Base-by-base conservation (phyloP, 805 yeast genomes). In the Crinitomyces ghanaensis region DNA sequence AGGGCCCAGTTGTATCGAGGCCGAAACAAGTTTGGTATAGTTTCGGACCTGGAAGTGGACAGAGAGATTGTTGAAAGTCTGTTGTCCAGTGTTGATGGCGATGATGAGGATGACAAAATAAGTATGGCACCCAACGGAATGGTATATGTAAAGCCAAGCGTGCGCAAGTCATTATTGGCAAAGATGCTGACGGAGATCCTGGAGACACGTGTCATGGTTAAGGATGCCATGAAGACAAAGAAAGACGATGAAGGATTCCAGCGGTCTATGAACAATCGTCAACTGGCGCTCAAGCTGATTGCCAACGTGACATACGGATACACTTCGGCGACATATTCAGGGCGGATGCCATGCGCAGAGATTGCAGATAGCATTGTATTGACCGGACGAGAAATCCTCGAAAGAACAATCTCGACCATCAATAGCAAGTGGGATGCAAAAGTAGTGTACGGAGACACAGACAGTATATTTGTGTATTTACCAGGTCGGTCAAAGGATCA, bases 261-360 rank as follows among this genome's bases (percentile, higher is more conserved):
- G 20, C 68, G 70, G 35, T 56, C 80, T 3, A 70, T 79, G 49
- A 71, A 82, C 47, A 77, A 80, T 37, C 63, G 88, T 35, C 98
- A 91, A 45, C 53, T 82, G 26, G 97, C 95, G 0, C 60, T 91
- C 41, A 91, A 91, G 50, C 60, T 88, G 30, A 76, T 85, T 27
- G 96, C 98, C 1, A 86, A 85, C 54, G 98, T 91, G 6, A 88
- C 95, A 0, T 91, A 91, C 58, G 98, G 98, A 0, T 91, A 91
- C 50, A 69, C 96, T 0, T 79, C 95, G 1, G 98, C 98, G 0
- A 74, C 95, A 0, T 91, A 79, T 50, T 83, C 95, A 6, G 98
- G 98, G 0, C 62, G 98, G 41, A 91, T 91, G 98, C 97, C 98
- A 0, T 82, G 91, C 46, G 75, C 94, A 0, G 97, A 86, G 51